Percentiles rank a stretch among this genome's conserved stretches.
Evolutionary conservation across 2,329 filamentous ascomycete species (phyloP).

Genomic region (Paradendryphiella salina): DNA sequence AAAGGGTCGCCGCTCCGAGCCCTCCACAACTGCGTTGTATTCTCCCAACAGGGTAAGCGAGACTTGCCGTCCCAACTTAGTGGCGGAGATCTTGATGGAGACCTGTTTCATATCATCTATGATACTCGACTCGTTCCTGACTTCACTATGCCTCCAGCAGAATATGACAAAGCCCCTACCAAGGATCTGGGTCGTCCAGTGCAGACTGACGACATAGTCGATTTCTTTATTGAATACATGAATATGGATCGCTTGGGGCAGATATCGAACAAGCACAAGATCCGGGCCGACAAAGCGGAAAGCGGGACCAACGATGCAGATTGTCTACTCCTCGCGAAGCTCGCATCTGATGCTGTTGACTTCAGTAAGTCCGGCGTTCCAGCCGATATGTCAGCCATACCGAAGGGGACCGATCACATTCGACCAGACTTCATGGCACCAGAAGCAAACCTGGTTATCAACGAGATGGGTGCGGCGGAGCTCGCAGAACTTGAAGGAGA

Average conservation of each 20-base stretch:
- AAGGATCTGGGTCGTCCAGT: conserved; percentile 65
- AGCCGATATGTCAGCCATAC: conserved; percentile 21
- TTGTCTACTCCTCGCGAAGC: conserved; percentile 47
- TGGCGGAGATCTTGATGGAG: conserved; percentile 83
- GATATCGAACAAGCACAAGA: conserved; percentile 49
- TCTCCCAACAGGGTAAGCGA: conserved; percentile 69
- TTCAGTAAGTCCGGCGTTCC: conserved; percentile 36
- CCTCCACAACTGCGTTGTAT: conserved; percentile 75
- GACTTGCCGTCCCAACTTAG: conserved; percentile 79
- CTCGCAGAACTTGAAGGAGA: conserved; percentile 33
- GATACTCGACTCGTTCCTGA: conserved; percentile 59
- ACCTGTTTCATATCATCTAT: conserved; percentile 79
- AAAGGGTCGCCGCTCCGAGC: conserved; percentile 61
- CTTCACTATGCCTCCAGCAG: conserved; percentile 60
- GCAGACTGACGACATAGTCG: conserved; percentile 66
- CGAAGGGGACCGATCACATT: conserved; percentile 22
- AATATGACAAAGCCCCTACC: conserved; percentile 65
- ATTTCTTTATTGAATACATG: conserved; percentile 70
- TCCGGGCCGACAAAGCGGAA: conserved; percentile 45
- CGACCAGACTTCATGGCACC: conserved; percentile 61
- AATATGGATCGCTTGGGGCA: conserved; percentile 51
- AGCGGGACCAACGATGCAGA: conserved; percentile 33
- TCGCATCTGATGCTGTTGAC: conserved; percentile 43
- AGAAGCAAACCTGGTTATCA: conserved; percentile 47
- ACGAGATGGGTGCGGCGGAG: conserved; percentile 32